Evolutionary conservation across 129 eudicot species (phyloP), one percentile per base, ranked within the genome.

Genomic region (Glebionis coronaria): DNA sequence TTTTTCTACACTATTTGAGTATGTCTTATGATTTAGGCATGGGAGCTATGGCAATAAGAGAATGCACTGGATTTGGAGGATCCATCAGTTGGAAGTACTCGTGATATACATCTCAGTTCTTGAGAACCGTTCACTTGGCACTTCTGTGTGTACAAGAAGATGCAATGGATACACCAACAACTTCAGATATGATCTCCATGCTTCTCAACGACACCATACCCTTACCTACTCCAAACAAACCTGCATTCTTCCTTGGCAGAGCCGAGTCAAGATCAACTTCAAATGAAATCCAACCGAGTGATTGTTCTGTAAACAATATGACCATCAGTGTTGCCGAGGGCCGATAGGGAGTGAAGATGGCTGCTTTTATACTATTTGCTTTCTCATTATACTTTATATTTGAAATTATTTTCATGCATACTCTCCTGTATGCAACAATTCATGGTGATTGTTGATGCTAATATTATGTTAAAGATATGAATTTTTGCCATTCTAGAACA

Each of bases 111-210:
- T n/a, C n/a, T 12, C 65, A 73, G 44, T 62, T 63, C 15, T 42
- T 73, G 46, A 51, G 77, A 53, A 53, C 55, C 11, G 4, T 72
- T 40, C 63, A 62, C 23, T 44, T 72, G 56, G 63, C 77, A 35
- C 77, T 72, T 62, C 63, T 72, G 4, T 73, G 65, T 42, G 71
- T 63, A 44, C 77, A 73, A 63, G 71, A 73, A 63, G 53, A 54
- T 15, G 71, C 77, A 63, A 40, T 29, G 14, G 73, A 56, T 23
- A 75, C 67, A n/a, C n/a, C n/a, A n/a, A n/a, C n/a, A n/a, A n/a
- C n/a, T n/a, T n/a, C n/a, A n/a, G n/a, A n/a, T n/a, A n/a, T n/a
- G n/a, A n/a, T n/a, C n/a, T n/a, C n/a, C n/a, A n/a, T n/a, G n/a
- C n/a, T n/a, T n/a, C n/a, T 27, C 28, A 70, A 77, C 50, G 77